These are phyloP conservation scores for Psilocybe cubensis DNA, from an alignment of 768 basidiomycete species.

Conservation along the genomic window DNA sequence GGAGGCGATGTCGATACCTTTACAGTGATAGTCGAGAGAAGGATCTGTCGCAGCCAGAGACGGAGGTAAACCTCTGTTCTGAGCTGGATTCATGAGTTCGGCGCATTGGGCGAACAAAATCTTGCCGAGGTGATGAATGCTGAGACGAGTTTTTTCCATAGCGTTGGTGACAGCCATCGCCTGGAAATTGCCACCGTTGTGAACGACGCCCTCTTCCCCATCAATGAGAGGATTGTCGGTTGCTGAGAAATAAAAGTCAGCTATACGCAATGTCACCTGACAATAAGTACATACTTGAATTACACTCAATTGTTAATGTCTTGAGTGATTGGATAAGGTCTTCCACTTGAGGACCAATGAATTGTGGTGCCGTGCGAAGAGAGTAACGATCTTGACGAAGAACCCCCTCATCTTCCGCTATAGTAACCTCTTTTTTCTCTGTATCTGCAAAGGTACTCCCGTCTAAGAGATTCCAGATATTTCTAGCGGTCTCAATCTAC, in stretches of 20 bases:
- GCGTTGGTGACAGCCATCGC: slow-evolving; percentile 84
- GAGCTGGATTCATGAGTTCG: slow-evolving; percentile 73
- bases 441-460: slow-evolving; percentile 70
- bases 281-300: slow-evolving; percentile 63
- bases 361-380: slow-evolving; percentile 79
- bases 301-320: slow-evolving; percentile 75
- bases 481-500: slow-evolving; percentile 71
- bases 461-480: slow-evolving; percentile 69
- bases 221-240: slow-evolving; percentile 90
- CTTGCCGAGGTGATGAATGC: slow-evolving; percentile 71
- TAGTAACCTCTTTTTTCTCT: slow-evolving; percentile 72
- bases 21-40: slow-evolving; percentile 80
- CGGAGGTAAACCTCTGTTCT: slow-evolving; percentile 85
- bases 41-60: slow-evolving; percentile 80
- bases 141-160: slow-evolving; percentile 85
- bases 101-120: slow-evolving; percentile 69
- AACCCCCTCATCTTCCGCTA: slow-evolving; percentile 71
- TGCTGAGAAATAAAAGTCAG: slow-evolving; percentile 41
- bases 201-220: slow-evolving; percentile 61
- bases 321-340: slow-evolving; percentile 70
- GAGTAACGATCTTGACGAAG: slow-evolving; percentile 84
- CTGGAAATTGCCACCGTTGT: slow-evolving; percentile 91
- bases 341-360: slow-evolving; percentile 85
- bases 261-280: slow-evolving; percentile 1
- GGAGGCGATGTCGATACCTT: slow-evolving; percentile 84